These are phyloP conservation scores for Mesembryanthemum crystallinum DNA, from an alignment of 148 eudicot genomes.

Conservation along the genomic window DNA sequence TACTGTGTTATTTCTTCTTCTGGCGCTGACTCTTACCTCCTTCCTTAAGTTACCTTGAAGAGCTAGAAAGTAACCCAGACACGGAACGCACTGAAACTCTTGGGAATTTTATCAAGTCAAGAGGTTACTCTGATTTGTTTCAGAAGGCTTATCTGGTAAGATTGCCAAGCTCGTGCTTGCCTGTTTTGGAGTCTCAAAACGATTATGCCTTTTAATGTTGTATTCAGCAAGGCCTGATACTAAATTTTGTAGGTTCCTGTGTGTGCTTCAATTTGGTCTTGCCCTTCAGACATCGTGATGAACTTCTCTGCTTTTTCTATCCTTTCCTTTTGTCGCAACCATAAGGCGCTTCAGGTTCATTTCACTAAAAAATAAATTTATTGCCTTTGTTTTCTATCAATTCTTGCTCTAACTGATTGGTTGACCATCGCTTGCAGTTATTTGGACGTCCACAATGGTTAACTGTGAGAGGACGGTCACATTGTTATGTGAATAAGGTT, in stretches of 20 bases:
- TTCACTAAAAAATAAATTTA: background rate
- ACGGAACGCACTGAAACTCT: conserved; percentile 66
- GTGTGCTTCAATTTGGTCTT: conserved; percentile 93
- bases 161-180: background rate
- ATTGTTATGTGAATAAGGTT: conserved; percentile 44
- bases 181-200: background rate
- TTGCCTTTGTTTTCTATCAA: background rate
- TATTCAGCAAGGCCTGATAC: background rate
- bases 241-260: conserved; percentile 69
- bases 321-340: conserved; percentile 92
- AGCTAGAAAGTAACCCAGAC: conserved; percentile 68
- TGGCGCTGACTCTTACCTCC: conserved; percentile 6
- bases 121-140: conserved; percentile 85
- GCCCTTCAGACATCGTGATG: conserved; percentile 79
- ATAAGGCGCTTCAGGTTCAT: conserved; percentile 81
- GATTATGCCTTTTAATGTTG: background rate
- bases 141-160: conserved; percentile 89
- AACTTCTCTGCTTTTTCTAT: conserved; percentile 70
- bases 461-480: conserved; percentile 42
- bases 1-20: background rate
- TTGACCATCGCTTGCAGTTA: conserved; percentile 23
- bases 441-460: conserved; percentile 54
- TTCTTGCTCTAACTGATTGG: background rate
- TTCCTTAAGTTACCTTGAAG: conserved; percentile 72
- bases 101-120: conserved; percentile 61